Percentiles rank a stretch among this genome's conserved stretches.
Evolutionary conservation across 176 grass and related monocot genomes (phyloP).

Genomic region (Alopecurus myosuroides): DNA sequence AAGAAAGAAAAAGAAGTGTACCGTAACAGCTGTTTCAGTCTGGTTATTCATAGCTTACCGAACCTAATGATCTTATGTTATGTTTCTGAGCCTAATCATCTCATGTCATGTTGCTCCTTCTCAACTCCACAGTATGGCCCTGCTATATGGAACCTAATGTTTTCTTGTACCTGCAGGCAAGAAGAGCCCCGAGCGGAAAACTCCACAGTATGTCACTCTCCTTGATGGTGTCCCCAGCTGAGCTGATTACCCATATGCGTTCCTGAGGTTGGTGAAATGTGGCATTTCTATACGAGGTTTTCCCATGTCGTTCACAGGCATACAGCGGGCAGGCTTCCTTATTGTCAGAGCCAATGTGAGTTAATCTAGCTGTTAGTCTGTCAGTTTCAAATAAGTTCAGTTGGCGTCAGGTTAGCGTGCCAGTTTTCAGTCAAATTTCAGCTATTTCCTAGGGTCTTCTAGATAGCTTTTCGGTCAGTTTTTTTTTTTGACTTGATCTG

Average conservation of each 20-base stretch:
- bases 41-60: background rate
- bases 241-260: background rate
- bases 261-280: background rate
- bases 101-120: too few relatives aligned
- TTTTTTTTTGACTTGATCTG: too few relatives aligned
- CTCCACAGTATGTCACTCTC: constrained; percentile 49
- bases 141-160: constrained; percentile 91
- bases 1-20: too few relatives aligned
- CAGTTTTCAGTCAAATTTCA: too few relatives aligned
- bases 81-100: too few relatives aligned
- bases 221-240: background rate
- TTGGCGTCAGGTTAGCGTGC: too few relatives aligned
- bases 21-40: background rate
- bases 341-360: background rate
- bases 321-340: constrained; percentile 55
- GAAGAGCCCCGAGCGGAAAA: constrained; percentile 83
- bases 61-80: background rate
- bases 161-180: constrained; percentile 84
- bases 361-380: too few relatives aligned
- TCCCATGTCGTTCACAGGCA: constrained; percentile 92
- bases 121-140: constrained; percentile 58
- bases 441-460: too few relatives aligned
- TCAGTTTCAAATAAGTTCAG: too few relatives aligned
- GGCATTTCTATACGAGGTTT: constrained; percentile 75
- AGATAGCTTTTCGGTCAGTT: too few relatives aligned